These are phyloP conservation scores for Tausonia pullulans DNA, from an alignment of 1,284 basidiomycete genomes.

Conservation along the genomic window DNA sequence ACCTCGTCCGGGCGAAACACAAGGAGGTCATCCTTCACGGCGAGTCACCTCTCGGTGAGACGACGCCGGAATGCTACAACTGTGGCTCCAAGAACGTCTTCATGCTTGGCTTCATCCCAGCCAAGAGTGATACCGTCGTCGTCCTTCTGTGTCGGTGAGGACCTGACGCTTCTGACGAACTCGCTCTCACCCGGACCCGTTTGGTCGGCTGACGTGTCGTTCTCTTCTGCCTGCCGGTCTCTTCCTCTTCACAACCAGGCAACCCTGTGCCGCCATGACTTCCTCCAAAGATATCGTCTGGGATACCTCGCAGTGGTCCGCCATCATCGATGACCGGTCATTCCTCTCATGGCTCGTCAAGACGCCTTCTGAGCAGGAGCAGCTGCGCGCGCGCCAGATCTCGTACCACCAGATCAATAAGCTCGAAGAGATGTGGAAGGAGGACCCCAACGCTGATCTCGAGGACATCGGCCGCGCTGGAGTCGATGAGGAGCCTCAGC, in stretches of 20 bases:
- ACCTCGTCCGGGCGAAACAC: conserved; percentile 96
- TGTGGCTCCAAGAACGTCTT: conserved; percentile 99
- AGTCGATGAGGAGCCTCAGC: conserved; percentile 90
- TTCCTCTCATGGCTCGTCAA: conserved; percentile 99
- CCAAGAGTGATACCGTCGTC: conserved; percentile 97
- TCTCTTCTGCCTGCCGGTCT: conserved; percentile 16
- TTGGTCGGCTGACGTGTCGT: background rate
- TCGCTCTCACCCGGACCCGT: background rate
- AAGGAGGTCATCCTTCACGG: conserved; percentile 96
- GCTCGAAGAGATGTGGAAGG: conserved; percentile 95
- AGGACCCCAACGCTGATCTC: conserved; percentile 84
- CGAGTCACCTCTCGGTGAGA: conserved; percentile 91
- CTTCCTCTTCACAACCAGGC: conserved; percentile 41
- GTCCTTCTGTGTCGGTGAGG: conserved; percentile 88
- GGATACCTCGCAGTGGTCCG: conserved; percentile 96
- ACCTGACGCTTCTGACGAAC: background rate
- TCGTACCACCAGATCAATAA: conserved; percentile 94
- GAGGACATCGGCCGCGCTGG: conserved; percentile 95
- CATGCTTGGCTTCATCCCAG: conserved; percentile 97
- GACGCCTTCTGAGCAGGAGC: conserved; percentile 88
- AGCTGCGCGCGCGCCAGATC: conserved; percentile 87
- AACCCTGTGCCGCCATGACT: conserved; percentile 88
- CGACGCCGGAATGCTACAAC: conserved; percentile 95
- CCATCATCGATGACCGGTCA: conserved; percentile 93
- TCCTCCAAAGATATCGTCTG: conserved; percentile 92